These are phyloP conservation scores for Camellia oleifera DNA, from an alignment of 179 eudicot species.

Conservation along the genomic window DNA sequence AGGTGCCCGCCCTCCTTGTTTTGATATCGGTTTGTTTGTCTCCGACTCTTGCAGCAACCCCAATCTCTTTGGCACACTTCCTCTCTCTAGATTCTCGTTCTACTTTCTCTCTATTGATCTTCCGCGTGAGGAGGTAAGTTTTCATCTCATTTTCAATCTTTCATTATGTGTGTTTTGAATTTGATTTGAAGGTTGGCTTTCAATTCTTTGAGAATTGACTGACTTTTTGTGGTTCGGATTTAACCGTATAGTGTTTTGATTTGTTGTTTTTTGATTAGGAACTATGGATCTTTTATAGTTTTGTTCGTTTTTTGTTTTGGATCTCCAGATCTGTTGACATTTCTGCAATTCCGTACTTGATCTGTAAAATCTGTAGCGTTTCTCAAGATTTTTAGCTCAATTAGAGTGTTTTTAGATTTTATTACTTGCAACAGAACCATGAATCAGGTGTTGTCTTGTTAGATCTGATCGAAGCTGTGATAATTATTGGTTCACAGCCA, in stretches of 20 bases:
- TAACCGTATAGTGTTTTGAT: background rate
- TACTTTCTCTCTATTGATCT: background rate
- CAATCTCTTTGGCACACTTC: background rate
- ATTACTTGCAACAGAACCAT: background rate
- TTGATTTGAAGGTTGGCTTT: background rate
- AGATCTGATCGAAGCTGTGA: slow-evolving; percentile 14
- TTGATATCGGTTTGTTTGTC: background rate
- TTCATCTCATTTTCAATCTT: background rate
- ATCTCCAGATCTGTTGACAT: slow-evolving; percentile 11
- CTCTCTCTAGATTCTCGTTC: background rate
- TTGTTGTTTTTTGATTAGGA: background rate
- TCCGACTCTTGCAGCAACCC: background rate
- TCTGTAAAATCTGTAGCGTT: background rate
- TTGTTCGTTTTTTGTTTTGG: background rate
- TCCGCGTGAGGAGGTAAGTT: slow-evolving; percentile 6
- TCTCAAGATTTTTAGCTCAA: background rate
- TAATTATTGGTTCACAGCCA: background rate
- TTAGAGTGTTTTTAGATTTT: background rate
- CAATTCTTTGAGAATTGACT: background rate
- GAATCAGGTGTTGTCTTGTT: background rate
- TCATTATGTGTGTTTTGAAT: background rate
- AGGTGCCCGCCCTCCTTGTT: background rate
- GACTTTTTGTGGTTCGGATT: background rate
- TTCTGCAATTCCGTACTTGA: background rate
- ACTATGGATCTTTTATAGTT: background rate